Evolutionary conservation across 2,329 filamentous ascomycete genomes (phyloP).

Genomic region (Plectosphaerella sp.): DNA sequence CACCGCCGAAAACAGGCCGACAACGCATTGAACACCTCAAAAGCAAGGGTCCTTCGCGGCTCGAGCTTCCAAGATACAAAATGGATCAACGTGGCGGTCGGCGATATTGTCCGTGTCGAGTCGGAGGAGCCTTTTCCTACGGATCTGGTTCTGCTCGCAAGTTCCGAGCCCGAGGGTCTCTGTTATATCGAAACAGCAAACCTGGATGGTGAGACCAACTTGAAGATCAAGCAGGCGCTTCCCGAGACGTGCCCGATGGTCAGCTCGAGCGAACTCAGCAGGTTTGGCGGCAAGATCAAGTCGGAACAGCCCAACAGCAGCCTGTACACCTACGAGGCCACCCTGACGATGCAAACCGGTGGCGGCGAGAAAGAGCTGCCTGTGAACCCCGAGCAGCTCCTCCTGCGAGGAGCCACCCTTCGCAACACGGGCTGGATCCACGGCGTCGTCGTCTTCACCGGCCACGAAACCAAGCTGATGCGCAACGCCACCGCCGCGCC

Average conservation of each 20-base stretch:
- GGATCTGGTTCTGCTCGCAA: conserved; percentile 86
- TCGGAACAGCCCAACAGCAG: conserved; percentile 98
- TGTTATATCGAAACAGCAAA: conserved; percentile 99
- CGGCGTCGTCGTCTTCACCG: conserved; percentile 92
- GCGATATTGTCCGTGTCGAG: conserved; percentile 88
- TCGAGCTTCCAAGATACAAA: conserved; percentile 80
- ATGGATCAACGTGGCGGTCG: conserved; percentile 91
- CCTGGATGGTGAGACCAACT: conserved; percentile 92
- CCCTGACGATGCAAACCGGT: conserved; percentile 82
- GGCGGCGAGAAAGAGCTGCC: conserved; percentile 91
- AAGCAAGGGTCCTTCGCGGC: conserved; percentile 76
- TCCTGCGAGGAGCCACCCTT: conserved; percentile 88
- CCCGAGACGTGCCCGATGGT: conserved; percentile 88
- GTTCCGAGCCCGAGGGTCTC: conserved; percentile 92
- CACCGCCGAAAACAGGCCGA: conserved; percentile 86
- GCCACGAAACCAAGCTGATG: conserved; percentile 98
- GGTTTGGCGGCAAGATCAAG: conserved; percentile 79
- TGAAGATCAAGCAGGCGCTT: conserved; percentile 97
- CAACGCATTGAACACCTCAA: conserved; percentile 80
- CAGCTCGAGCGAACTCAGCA: conserved; percentile 78
- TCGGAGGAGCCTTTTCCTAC: conserved; percentile 95
- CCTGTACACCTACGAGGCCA: conserved; percentile 96
- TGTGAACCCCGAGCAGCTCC: conserved; percentile 84
- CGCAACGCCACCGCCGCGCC: conserved; percentile 94
- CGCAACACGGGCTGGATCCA: conserved; percentile 97